A percentile compares a stretch with the other conserved stretches of the same genome.
Evolutionary conservation across 2,329 filamentous ascomycete species (phyloP).

Genomic region (Fusarium robinianum): DNA sequence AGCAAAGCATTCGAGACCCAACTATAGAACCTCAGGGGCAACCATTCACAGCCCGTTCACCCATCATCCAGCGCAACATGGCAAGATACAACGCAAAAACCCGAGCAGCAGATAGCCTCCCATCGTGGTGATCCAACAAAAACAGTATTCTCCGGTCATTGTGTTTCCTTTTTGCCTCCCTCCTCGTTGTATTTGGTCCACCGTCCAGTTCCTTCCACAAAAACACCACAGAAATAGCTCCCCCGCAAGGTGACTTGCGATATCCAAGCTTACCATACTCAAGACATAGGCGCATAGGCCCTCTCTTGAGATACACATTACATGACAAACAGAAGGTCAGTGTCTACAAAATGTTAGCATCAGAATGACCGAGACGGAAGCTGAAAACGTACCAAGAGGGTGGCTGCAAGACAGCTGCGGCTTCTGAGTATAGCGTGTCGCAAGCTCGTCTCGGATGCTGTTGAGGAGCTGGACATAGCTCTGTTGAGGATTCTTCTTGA

Average conservation of each 20-base stretch:
- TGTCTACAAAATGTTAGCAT: slow-evolving; percentile 50
- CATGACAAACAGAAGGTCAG: slow-evolving; percentile 66
- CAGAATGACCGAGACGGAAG: not conserved
- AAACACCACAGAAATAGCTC: not conserved
- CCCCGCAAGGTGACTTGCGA: slow-evolving; percentile 12
- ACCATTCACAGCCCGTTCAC: no score
- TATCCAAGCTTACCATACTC: slow-evolving; percentile 20
- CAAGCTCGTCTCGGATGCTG: slow-evolving; percentile 90
- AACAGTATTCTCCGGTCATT: slow-evolving; percentile 6
- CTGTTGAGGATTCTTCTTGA: slow-evolving; percentile 97
- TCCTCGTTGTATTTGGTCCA: no score
- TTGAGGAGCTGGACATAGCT: slow-evolving; percentile 97
- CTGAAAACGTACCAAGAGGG: slow-evolving; percentile 74
- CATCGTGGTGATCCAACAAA: slow-evolving; percentile 11
- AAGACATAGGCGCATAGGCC: slow-evolving; percentile 8
- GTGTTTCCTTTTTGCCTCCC: no score
- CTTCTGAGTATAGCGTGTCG: slow-evolving; percentile 88
- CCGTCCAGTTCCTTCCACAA: no score
- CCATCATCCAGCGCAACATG: not conserved
- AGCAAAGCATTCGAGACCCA: no score
- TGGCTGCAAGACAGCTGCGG: slow-evolving; percentile 97
- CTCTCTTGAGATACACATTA: slow-evolving; percentile 42
- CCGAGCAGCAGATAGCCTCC: slow-evolving; percentile 20
- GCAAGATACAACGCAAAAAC: slow-evolving; percentile 3
- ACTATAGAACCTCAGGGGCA: no score